These are phyloP conservation scores for Aureoboletus auriporus DNA, from an alignment of 768 basidiomycete genomes.

Conservation along the genomic window DNA sequence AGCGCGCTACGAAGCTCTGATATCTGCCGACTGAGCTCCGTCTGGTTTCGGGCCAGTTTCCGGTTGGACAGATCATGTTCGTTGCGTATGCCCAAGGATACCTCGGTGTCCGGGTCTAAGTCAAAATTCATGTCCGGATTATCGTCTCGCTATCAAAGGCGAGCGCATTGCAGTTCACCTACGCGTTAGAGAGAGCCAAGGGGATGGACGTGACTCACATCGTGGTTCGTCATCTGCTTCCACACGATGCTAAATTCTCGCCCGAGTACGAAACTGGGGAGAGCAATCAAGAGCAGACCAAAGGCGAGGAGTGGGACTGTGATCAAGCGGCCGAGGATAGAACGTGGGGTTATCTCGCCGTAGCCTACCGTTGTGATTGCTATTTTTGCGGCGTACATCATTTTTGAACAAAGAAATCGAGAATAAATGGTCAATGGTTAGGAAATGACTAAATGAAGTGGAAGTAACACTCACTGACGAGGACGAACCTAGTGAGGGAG, in stretches of 20 bases:
- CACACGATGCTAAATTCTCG: constrained; percentile 89
- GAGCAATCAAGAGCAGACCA: constrained; percentile 82
- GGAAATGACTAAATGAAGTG: background rate
- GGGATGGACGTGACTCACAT: constrained; percentile 28
- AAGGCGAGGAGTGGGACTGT: constrained; percentile 85
- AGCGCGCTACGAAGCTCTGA: constrained; percentile 49
- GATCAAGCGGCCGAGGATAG: constrained; percentile 80
- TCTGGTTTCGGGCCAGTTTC: constrained; percentile 64
- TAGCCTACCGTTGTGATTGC: constrained; percentile 90
- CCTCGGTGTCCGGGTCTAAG: background rate
- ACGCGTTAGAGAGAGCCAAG: background rate
- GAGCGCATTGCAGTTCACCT: background rate
- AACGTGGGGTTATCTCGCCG: constrained; percentile 87
- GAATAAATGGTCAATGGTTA: background rate
- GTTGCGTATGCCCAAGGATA: constrained; percentile 1
- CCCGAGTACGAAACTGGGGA: constrained; percentile 89
- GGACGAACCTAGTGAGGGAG: constrained; percentile 50
- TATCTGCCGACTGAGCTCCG: constrained; percentile 63
- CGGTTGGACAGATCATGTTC: constrained; percentile 48
- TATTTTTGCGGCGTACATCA: constrained; percentile 20
- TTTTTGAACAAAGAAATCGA: background rate
- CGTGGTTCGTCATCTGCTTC: constrained; percentile 67
- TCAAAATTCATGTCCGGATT: background rate
- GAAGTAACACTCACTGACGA: constrained; percentile 59
- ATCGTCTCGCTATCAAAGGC: background rate